Conservation (phyloP, 1,139 yeast genomes). For the Scheffersomyces lignicola region DNA sequence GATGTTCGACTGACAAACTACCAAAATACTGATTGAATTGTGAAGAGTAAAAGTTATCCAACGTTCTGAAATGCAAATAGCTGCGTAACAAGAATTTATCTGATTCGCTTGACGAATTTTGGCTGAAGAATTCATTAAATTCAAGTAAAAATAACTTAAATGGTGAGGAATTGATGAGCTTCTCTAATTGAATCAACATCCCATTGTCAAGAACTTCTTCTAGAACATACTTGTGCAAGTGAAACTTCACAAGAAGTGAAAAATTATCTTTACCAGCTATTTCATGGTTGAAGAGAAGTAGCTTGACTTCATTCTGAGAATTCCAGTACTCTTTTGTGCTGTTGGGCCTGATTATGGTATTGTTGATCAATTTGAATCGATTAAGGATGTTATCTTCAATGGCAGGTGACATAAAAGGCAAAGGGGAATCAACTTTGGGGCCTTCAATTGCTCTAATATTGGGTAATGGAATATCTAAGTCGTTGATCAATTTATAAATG, state of each 20-base stretch:
- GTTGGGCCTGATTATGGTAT: neutral
- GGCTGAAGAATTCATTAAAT: conserved; percentile 8
- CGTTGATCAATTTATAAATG: conserved; percentile 2
- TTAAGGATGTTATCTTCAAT: neutral
- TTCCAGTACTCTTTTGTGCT: neutral
- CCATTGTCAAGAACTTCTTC: neutral
- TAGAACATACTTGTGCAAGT: neutral
- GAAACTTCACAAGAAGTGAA: neutral
- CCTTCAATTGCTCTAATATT: neutral
- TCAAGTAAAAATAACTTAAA: conserved; percentile 11
- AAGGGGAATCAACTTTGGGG: neutral
- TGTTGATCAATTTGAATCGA: conserved; percentile 5
- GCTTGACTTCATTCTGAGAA: neutral
- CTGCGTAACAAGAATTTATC: neutral
- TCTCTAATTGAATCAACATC: neutral
- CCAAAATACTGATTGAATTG: conserved; percentile 12
- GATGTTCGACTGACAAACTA: conserved; percentile 10
- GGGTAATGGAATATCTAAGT: conserved; percentile 5
- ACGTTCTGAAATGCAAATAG: conserved; percentile 1
- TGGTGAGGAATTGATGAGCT: conserved; percentile 1
- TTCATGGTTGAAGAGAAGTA: neutral
- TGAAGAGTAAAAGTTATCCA: neutral
- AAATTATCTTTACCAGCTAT: conserved; percentile 5
- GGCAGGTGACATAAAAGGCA: conserved; percentile 2
- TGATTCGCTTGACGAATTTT: conserved; percentile 3